A percentile compares a stretch with the other conserved stretches of the same genome.
Evolutionary conservation across 306 rosid genomes (phyloP).

Genomic region (Glycine soja): DNA sequence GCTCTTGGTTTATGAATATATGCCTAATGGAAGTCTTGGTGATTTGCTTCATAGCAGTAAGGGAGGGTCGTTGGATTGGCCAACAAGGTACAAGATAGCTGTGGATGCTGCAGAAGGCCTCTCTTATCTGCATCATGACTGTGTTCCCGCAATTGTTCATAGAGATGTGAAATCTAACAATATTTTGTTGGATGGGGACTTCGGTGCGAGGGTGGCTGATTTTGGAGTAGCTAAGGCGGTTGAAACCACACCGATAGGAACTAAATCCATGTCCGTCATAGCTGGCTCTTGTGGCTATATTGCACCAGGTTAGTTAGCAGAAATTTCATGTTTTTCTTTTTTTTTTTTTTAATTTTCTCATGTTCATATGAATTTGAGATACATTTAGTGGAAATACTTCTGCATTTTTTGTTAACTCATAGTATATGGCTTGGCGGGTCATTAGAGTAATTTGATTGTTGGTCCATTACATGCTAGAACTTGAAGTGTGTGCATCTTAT

Average conservation of each 20-base stretch:
- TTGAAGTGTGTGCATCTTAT: constrained; percentile 12
- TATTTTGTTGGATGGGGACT: constrained; percentile 88
- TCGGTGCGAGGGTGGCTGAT: constrained; percentile 90
- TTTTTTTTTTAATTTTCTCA: background rate
- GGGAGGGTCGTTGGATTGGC: constrained; percentile 90
- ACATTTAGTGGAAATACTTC: constrained; percentile 8
- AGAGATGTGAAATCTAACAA: constrained; percentile 94
- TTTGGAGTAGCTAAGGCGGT: constrained; percentile 92
- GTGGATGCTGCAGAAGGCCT: constrained; percentile 93
- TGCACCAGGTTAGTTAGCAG: constrained; percentile 93
- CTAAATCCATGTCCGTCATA: constrained; percentile 82
- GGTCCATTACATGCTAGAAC: background rate
- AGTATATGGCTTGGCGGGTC: constrained; percentile 3
- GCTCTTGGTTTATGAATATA: constrained; percentile 94
- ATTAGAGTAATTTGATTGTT: constrained; percentile 28
- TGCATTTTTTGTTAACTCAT: constrained; percentile 21
- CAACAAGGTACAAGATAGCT: constrained; percentile 81
- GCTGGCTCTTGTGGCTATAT: constrained; percentile 99
- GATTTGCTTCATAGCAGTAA: constrained; percentile 87
- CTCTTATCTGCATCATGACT: constrained; percentile 93
- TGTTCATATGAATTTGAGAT: constrained; percentile 26
- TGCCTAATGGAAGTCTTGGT: constrained; percentile 96
- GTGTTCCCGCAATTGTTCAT: constrained; percentile 92
- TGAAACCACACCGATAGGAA: constrained; percentile 64
- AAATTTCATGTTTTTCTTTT: constrained; percentile 9